Base-by-base conservation (phyloP, 495 filamentous ascomycete species). In the Tuber microsphaerosporum region DNA sequence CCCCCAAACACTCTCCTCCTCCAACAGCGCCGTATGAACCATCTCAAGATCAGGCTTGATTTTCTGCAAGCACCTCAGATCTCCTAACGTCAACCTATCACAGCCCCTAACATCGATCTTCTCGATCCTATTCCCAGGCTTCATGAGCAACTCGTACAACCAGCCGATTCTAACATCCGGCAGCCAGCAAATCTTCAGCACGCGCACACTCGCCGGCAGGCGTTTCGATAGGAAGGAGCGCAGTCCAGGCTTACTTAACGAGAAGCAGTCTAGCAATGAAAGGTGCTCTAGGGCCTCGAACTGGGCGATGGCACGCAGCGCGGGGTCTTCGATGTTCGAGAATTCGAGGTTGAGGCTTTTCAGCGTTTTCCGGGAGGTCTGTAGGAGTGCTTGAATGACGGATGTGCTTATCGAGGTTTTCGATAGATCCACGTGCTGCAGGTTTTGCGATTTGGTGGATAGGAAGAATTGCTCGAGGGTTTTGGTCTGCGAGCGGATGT, bases 311-410 rank as follows among this genome's bases (percentile, higher is more conserved):
- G 81, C 76, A 20, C 80, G 80, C 20, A 82, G 70, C 26, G 77
- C 74, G 14, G 77, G 73, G 48, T 82, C 81, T 5, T 77, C 77
- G 20, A 82, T 75, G 46, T 79, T 77, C 14, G 80, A 82, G 56
- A 82, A 76, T 8, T 75, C 75, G 20, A 82, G 71, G 22, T 75
- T 72, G 34, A 82, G 71, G 8, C 31, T 72, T 14, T 41, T 22
- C 17, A 82, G 70, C 2, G 81, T 82, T 10, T 46, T 71, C 10
- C 72, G 76, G 71, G 79, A 77, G 31, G 71, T 34, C 56, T 82
- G 75, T 72, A 82, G 71, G 26, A 82, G 19, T 4, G 80, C 80
- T 2, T 70, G 65, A 16, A 82, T 68, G 20, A 77, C 80, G 2
- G 73, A 75, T 10, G 80, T 82, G 7, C 75, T 73, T n/a, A 82